These are phyloP conservation scores for Taxillus chinensis DNA, from an alignment of 164 flowering plant species.

Conservation along the genomic window DNA sequence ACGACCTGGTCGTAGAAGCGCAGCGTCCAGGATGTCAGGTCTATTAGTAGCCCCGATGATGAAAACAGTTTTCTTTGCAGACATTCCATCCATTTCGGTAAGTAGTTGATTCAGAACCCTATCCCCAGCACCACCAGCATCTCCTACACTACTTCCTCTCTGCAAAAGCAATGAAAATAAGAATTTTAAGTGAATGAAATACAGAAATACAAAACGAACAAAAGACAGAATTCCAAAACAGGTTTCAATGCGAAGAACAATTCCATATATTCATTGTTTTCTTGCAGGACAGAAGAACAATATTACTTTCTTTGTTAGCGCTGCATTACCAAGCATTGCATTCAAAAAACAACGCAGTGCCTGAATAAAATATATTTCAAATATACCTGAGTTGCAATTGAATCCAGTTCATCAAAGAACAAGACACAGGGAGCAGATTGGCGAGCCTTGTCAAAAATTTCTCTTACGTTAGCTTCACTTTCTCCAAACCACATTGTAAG, in stretches of 20 bases:
- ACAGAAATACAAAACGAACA: not conserved
- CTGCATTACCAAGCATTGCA: not conserved
- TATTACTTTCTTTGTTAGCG: too few relatives aligned
- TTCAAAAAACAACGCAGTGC: not conserved
- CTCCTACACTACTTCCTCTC: conserved; percentile 87
- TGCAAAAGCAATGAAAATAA: conserved; percentile 12
- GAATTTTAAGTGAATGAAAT: not conserved
- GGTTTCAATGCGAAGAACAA: too few relatives aligned
- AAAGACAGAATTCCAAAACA: not conserved
- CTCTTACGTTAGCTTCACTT: conserved; percentile 86
- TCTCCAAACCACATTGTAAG: conserved; percentile 97
- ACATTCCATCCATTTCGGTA: conserved; percentile 92
- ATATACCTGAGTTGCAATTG: conserved; percentile 79
- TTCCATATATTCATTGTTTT: too few relatives aligned
- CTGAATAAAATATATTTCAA: conserved; percentile 1
- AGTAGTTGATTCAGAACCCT: conserved; percentile 81
- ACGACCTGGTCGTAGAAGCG: conserved; percentile 79
- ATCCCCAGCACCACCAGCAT: conserved; percentile 92
- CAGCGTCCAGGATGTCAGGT: conserved; percentile 85
- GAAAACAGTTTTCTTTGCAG: conserved; percentile 84
- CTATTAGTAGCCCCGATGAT: conserved; percentile 86
- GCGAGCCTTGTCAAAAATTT: conserved; percentile 89
- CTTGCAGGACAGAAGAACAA: too few relatives aligned
- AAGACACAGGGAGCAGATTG: conserved; percentile 83
- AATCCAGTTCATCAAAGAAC: conserved; percentile 84